Conservation (phyloP, 805 yeast species). For the Kregervanrija pseudodelftensis region DNA sequence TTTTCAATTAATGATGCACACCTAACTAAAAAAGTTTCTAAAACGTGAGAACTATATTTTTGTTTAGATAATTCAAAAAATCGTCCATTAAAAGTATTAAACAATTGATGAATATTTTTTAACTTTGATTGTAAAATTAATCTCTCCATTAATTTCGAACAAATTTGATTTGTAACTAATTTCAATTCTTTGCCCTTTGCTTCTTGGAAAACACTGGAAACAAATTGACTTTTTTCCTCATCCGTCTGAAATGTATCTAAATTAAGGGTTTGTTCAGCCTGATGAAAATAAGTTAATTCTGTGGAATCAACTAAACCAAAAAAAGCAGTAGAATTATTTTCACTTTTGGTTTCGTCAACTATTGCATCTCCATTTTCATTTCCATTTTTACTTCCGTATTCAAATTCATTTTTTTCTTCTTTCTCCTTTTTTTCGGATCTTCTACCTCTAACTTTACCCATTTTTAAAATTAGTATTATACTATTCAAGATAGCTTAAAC, state of each 20-base stretch:
- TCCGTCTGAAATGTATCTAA: slow-evolving; percentile 67
- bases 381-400: neutral
- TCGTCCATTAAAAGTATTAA: slow-evolving; percentile 64
- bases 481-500: too few species aligned
- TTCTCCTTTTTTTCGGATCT: slow-evolving; percentile 16
- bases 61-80: slow-evolving; percentile 74
- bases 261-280: slow-evolving; percentile 81
- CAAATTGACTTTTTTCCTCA: slow-evolving; percentile 70
- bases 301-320: slow-evolving; percentile 81
- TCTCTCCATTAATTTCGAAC: slow-evolving; percentile 89
- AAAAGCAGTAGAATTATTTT: slow-evolving; percentile 37
- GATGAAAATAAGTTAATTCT: slow-evolving; percentile 87
- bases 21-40: slow-evolving; percentile 77
- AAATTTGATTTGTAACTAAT: slow-evolving; percentile 87
- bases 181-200: slow-evolving; percentile 84
- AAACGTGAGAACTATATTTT: slow-evolving; percentile 88
- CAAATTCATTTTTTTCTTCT: slow-evolving; percentile 5
- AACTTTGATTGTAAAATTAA: slow-evolving; percentile 61
- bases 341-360: slow-evolving; percentile 3
- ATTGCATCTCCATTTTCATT: slow-evolving; percentile 1
- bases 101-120: slow-evolving; percentile 57
- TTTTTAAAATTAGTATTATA: slow-evolving; percentile 1
- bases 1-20: slow-evolving; percentile 68
- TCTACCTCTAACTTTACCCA: slow-evolving; percentile 31
- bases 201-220: slow-evolving; percentile 76